Evolutionary conservation across 2,329 filamentous ascomycete species (phyloP), one percentile per base, ranked within the genome.

Genomic region (Xylaria sp.): DNA sequence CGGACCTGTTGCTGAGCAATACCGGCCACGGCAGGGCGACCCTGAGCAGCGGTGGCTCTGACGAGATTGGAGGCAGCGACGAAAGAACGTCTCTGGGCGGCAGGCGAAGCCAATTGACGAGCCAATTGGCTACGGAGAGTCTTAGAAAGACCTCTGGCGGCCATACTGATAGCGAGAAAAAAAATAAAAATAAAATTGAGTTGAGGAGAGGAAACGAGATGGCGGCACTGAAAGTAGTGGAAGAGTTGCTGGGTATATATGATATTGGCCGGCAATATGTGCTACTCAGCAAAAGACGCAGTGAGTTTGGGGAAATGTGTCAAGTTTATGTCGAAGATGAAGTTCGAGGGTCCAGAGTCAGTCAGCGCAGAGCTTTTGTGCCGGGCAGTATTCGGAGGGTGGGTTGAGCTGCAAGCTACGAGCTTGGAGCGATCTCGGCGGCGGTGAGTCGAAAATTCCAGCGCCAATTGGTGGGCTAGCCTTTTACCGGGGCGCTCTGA

Each of bases 141-240:
- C 86, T 88, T 90, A 79, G 88, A 88, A 86, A 94, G 87, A 85
- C 85, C 89, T 84, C 91, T 88, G 79, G 92, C 92, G 82, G 92
- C 91, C 92, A 95, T 94, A 85, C 1, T 88, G 83, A 83, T 76
- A 75, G 74, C 62, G 73, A 63, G 46, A 52, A 51, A 46, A 37
- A 37, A 37, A 9, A 37, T 1, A 37, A 37, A 37, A 37, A 34
- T 2, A 34, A 75, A 46, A 46, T n/a, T 58, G 77, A 75, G 78
- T 77, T 76, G 68, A 73, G 70, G 70, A 76, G 34, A 51, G 39
- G 69, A 72, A 74, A 66, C 70, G 74, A n/a, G 41, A 37, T 56
- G n/a, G 20, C 34, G 48, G 37, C 18, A 41, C 37, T 28, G 28
- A 28, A 28, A 28, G 28, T 28, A 4, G 28, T 28, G 28, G 28